Base-by-base conservation (phyloP, 2,329 filamentous ascomycete genomes). In the Fusarium sp. region DNA sequence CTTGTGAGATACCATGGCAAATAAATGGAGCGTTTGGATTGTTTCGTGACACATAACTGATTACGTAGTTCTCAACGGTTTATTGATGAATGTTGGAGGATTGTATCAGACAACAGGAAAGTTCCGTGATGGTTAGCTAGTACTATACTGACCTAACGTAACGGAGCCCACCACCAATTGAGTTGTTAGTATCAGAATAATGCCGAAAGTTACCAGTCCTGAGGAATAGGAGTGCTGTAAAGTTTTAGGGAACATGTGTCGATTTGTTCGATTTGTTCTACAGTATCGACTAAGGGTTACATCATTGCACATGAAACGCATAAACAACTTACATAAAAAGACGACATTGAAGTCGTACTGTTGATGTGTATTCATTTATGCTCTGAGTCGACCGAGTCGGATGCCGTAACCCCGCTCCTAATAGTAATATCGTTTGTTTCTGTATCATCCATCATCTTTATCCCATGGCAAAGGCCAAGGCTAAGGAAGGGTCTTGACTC, bases 231-330 rank as follows among this genome's bases (percentile, higher is more conserved):
- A 51, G 48, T 51, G 13, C 48, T 26, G 31, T 53, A 41, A 26
- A 57, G 60, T 46, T 64, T 45, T 46, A 52, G n/a, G 39, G 55
- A 54, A 46, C 30, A 31, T 39, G 46, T 45, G 41, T 56, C 56
- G 41, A 67, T 56, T 62, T 55, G 34, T 37, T 64, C 59, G 34
- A 70, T 65, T 65, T 58, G 30, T 50, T 58, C 62, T 28, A 31
- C 39, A 23, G 30, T 21, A n/a, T 18, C 34, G 10, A 37, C 18
- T 44, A 25, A 14, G 49, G 28, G 48, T 67, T 68, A 45, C 67
- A 63, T 70, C 51, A 68, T 62, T 39, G 21, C 52, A 63, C 54
- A 57, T 60, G 41, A 45, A 49, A 43, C 34, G 34, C 62, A 65
- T 65, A 41, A 46, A 39, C 50, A 58, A 45, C 48, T 42, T 37